These are phyloP conservation scores for Fusarium mexicanum DNA, from an alignment of 2,329 filamentous ascomycete genomes.

Conservation along the genomic window DNA sequence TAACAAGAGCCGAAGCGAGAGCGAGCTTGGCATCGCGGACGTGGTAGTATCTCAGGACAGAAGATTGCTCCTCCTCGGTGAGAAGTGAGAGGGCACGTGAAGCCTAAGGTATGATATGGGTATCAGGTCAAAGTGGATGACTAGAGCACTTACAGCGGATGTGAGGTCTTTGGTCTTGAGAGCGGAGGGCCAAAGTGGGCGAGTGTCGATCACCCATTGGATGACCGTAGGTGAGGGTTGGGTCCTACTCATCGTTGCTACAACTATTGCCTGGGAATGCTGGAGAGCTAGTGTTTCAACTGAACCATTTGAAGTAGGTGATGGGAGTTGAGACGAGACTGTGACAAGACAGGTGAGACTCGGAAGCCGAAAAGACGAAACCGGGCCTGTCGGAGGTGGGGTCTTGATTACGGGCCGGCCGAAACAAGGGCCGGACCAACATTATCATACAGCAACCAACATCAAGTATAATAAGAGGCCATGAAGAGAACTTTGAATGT, in stretches of 20 bases:
- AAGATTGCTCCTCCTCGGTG: slow-evolving; percentile 62
- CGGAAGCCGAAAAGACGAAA: slow-evolving; percentile 31
- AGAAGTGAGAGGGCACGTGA: slow-evolving; percentile 64
- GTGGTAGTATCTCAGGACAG: slow-evolving; percentile 70
- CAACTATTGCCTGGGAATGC: background rate
- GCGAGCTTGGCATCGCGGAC: slow-evolving; percentile 79
- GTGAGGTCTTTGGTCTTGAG: slow-evolving; percentile 59
- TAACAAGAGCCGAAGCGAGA: slow-evolving; percentile 77
- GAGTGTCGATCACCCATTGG: slow-evolving; percentile 72
- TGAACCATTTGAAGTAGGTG: background rate
- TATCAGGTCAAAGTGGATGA: background rate
- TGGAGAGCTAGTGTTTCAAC: background rate
- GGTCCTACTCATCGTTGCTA: slow-evolving; percentile 19
- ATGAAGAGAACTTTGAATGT: background rate
- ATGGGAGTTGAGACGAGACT: background rate
- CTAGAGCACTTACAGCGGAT: slow-evolving; percentile 52
- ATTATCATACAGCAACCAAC: background rate
- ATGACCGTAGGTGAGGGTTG: slow-evolving; percentile 53
- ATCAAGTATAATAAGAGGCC: slow-evolving; percentile 8
- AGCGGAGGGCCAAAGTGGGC: slow-evolving; percentile 64
- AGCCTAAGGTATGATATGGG: slow-evolving; percentile 53
- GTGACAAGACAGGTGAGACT: slow-evolving; percentile 33
- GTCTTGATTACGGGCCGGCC: slow-evolving; percentile 9
- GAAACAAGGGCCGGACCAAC: no score
- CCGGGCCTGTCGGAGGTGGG: slow-evolving; percentile 32